Evolutionary conservation across 2,329 filamentous ascomycete species (phyloP).

Genomic region (Aspergillus jensenii): DNA sequence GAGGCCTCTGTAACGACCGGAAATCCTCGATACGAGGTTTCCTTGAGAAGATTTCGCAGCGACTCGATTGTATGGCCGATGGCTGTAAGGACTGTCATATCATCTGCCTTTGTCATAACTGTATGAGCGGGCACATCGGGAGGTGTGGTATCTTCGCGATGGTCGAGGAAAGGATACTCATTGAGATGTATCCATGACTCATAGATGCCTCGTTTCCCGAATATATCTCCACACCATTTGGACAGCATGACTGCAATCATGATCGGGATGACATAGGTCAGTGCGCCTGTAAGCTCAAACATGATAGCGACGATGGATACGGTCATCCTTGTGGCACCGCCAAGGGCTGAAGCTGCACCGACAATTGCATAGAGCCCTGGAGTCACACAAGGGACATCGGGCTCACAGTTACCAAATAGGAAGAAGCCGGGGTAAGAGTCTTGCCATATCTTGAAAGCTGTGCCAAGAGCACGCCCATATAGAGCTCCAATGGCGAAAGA

Average conservation of each 20-base stretch:
- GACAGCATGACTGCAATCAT: constrained; percentile 99
- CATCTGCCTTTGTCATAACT: constrained; percentile 90
- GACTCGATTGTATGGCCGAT: constrained; percentile 82
- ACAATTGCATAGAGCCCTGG: constrained; percentile 96
- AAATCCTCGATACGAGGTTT: constrained; percentile 83
- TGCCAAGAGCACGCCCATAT: constrained; percentile 83
- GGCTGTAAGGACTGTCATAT: constrained; percentile 82
- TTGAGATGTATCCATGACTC: constrained; percentile 97
- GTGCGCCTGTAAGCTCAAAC: constrained; percentile 95
- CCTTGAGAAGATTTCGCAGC: constrained; percentile 68
- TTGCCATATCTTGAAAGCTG: constrained; percentile 87
- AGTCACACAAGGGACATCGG: constrained; percentile 83
- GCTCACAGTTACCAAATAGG: constrained; percentile 76
- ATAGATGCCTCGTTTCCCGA: constrained; percentile 91
- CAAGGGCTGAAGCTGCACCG: constrained; percentile 89
- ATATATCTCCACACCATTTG: constrained; percentile 97
- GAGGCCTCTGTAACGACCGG: constrained; percentile 79
- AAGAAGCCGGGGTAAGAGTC: constrained; percentile 73
- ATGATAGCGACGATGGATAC: constrained; percentile 99
- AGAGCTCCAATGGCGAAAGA: constrained; percentile 95
- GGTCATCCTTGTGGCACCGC: constrained; percentile 92
- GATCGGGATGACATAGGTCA: constrained; percentile 95
- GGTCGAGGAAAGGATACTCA: constrained; percentile 92
- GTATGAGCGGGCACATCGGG: constrained; percentile 83
- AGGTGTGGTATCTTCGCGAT: constrained; percentile 73